Evolutionary conservation across 768 basidiomycete genomes (phyloP).

Genomic region (Leccinum olivaceopallidum): DNA sequence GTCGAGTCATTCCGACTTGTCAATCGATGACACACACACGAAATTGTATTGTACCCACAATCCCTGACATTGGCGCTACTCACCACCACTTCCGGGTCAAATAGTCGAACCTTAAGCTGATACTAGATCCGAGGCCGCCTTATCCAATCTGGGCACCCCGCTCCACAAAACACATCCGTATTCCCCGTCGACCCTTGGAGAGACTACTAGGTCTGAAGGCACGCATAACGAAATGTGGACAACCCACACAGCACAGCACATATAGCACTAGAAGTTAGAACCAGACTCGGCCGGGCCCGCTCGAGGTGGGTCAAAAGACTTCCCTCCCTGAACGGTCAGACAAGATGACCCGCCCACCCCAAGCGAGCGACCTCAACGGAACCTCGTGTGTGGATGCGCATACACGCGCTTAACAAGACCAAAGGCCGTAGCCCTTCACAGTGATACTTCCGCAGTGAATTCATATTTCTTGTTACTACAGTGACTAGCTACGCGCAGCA

Average conservation of each 20-base stretch:
- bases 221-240: neutral
- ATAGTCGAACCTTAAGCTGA: neutral
- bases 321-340: neutral
- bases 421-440: neutral
- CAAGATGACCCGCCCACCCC: neutral
- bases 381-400: constrained; percentile 9
- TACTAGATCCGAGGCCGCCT: neutral
- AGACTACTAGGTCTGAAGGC: neutral
- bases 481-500: neutral
- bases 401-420: neutral
- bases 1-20: neutral
- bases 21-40: neutral
- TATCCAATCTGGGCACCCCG: neutral
- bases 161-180: neutral
- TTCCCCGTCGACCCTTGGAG: neutral
- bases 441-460: neutral
- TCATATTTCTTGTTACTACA: neutral
- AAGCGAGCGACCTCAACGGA: constrained; percentile 12
- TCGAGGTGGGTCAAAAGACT: neutral
- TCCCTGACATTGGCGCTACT: neutral
- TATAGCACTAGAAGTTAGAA: neutral
- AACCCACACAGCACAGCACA: neutral
- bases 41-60: neutral
- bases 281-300: neutral
- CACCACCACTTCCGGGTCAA: neutral